Base-by-base conservation (phyloP, 140 eudicot species). In the Cichorium intybus region DNA sequence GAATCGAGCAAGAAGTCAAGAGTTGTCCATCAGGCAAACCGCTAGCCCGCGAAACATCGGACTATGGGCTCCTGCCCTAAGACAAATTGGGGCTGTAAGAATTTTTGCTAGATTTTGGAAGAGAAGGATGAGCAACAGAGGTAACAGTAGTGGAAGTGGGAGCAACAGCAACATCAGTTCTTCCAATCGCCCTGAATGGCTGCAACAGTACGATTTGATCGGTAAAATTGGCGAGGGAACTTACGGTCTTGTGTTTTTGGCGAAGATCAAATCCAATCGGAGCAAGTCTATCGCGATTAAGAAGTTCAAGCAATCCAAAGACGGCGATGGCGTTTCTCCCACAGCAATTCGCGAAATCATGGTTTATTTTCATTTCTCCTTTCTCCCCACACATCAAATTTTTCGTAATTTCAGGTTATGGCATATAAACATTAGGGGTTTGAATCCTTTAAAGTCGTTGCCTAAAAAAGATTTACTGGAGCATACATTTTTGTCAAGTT, bases 221-320 rank as follows among this genome's bases (percentile, higher is more conserved):
- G 97, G 99, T 6, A 93, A 93, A 59, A 93, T 88, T 3, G 99
- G 99, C 4, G 99, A 93, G 52, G 99, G 99, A 1, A 93, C 97
- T 0, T 93, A 93, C 54, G 99, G 97, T 0, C 80, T 93, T 52
- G 99, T 93, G 3, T 93, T 93, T 69, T 61, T 93, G 28, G 88
- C 99, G 1, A 87, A 84, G 71, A 80, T 93, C 46, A 93, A 88
- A 75, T 74, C 87, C 16, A 89, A 85, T 73, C 87, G 90, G 29
- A 78, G 93, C 67, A 93, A 93, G 61, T 84, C 95, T 10, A 93
- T 93, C 37, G 97, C 99, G 10, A 88, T 93, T 28, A 93, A 93
- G 76, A 93, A 93, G 68, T 93, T 93, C 76, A 93, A 93, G 79
- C 99, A 93, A 71, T 85, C 97, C 22, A 93, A 93, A 46, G 99